Base-by-base conservation (phyloP, 768 basidiomycete genomes). In the Rhodocollybia butyracea region DNA sequence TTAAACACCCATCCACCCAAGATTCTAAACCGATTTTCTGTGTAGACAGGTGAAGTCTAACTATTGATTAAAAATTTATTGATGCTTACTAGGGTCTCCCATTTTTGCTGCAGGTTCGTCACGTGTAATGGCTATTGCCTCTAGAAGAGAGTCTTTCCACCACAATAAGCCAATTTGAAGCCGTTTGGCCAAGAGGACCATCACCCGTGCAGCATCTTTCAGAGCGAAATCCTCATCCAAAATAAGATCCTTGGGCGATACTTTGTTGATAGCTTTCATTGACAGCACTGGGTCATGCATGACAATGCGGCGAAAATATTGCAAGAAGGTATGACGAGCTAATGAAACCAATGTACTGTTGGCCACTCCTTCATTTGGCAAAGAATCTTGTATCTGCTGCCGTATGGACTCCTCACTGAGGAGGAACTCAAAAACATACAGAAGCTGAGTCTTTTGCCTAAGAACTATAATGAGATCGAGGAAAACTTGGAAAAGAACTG, bases 1-100 rank as follows among this genome's bases (percentile, higher is more conserved):
- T 65, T 68, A n/a, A 60, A 70, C 12, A 71, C 58, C 68, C 68
- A 71, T 8, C 70, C 70, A 22, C 65, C 66, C 4, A 71, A 57
- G 3, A 71, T 51, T 27, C 60, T 57, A 29, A 67, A 40, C 13
- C 66, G 61, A 43, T 50, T 59, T 21, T 57, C 62, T 30, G n/a
- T n/a, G 39, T 40, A 21, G 7, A 40, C 7, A 40, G n/a, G 12
- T 36, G 34, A n/a, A 36, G n/a, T 36, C 34, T 12, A 36, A 2
- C 2, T 34, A 34, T 34, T 15, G 15, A 34, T 7, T 34, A 7
- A 34, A 7, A 15, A 34, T 7, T 1, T 17, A 40, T n/a, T n/a
- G 21, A 24, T 21, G 17, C 22, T 26, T 26, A 26, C 29, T 46
- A 24, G 22, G 43, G 29, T 46, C 45, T 46, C 45, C 45, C 5